Evolutionary conservation across 163 green algal genomes (phyloP).

Genomic region (Prototheca wickerhamii): DNA sequence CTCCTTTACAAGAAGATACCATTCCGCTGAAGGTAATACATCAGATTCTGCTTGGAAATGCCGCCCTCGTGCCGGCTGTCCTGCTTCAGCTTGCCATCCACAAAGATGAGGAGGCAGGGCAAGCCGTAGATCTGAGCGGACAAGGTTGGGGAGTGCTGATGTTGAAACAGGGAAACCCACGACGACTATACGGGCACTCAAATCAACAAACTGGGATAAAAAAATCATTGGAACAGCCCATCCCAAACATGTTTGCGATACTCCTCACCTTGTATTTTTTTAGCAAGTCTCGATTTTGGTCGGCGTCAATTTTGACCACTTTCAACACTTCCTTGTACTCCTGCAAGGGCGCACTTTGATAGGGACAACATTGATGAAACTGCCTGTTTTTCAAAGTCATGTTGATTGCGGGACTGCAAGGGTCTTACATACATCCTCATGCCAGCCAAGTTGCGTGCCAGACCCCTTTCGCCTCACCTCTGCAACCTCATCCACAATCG

Average conservation of each 20-base stretch:
- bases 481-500: conserved; percentile 66
- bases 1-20: not conserved
- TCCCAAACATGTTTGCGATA: too few species aligned
- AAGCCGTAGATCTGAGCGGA: conserved; percentile 83
- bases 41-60: conserved; percentile 64
- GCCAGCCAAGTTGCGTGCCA: not conserved
- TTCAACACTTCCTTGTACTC: conserved; percentile 72
- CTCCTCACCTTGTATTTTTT: conserved; percentile 78
- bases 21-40: conserved; percentile 58
- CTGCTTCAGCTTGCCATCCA: conserved; percentile 65
- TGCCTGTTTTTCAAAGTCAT: not conserved
- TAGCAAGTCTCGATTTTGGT: conserved; percentile 70
- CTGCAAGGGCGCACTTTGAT: conserved; percentile 24
- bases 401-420: too few species aligned
- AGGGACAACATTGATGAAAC: not conserved
- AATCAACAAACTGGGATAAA: too few species aligned
- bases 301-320: conserved; percentile 89
- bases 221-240: not conserved
- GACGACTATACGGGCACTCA: too few species aligned
- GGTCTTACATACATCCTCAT: too few species aligned
- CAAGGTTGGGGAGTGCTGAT: too few species aligned
- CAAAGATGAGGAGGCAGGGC: conserved; percentile 86
- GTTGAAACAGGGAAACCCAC: not conserved
- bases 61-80: conserved; percentile 80
- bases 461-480: conserved; percentile 35